Base-by-base conservation (phyloP, 306 rosid species). In the Echinosophora koreensis region DNA sequence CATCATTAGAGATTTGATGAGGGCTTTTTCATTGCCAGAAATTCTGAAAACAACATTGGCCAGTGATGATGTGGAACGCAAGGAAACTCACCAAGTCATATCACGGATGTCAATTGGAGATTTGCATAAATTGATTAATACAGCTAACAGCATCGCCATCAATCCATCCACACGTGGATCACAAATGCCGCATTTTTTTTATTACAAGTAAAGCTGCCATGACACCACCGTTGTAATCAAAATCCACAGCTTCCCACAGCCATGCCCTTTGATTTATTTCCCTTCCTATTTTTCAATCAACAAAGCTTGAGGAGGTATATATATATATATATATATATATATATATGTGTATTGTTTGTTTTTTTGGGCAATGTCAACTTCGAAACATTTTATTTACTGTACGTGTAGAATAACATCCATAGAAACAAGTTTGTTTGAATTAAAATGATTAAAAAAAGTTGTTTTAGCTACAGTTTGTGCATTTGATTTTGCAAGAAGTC, bases 11-110 rank as follows among this genome's bases (percentile, higher is more conserved):
- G 18, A 49, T 22, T 49, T 70, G 73, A 18, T 28, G 2, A 1
- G 41, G 5, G 39, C 34, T 16, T 11, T 59, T 38, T 69, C 85
- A 38, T 50, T 30, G 60, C 73, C 81, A 68, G 65, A 59, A 73
- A 50, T 30, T 28, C 2, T 37, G 66, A 81, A 39, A 75, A 57
- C 59, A 50, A 69, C 77, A 28, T 58, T 9, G 32, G 54, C 12
- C 4, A 47, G 16, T 17, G 5, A 17, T 2, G 11, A 11, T 22
- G 18, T 41, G 68, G 62, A 42, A 75, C 59, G n/a, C 16, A 12
- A 6, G 1, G 8, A 30, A 39, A 69, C 58, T 44, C 49, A 16
- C 34, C 73, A 69, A 65, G 37, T 60, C 61, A 3, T 6, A 28
- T 57, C 12, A 5, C 37, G 30, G 47, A 18, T 41, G 47, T 41